These are phyloP conservation scores for Trichoderma reesei DNA, from an alignment of 495 filamentous ascomycete genomes.

Conservation along the genomic window DNA sequence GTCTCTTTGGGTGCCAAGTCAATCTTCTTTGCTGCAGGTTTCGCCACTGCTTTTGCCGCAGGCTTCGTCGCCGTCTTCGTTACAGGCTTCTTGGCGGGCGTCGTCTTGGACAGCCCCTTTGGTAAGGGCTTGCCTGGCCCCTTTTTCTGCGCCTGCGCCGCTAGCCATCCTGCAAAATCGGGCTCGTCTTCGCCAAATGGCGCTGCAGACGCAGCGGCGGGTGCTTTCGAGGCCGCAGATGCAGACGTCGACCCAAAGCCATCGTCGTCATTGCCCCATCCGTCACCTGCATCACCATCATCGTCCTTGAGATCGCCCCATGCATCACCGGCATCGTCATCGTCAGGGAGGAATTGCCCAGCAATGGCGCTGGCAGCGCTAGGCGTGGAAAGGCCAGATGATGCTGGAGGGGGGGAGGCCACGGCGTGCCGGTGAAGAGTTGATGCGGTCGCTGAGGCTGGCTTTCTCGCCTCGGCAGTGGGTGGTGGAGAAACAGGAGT, in stretches of 20 bases:
- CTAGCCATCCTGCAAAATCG: slow-evolving; percentile 89
- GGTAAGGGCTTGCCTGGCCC: slow-evolving; percentile 53
- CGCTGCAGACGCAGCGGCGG: slow-evolving; percentile 25
- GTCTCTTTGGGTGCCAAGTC: slow-evolving; percentile 47
- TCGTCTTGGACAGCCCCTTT: slow-evolving; percentile 60
- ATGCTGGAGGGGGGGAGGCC: slow-evolving; percentile 33
- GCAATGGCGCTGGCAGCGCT: slow-evolving; percentile 29
- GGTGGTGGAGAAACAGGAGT: slow-evolving; percentile 14
- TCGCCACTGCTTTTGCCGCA: slow-evolving; percentile 20
- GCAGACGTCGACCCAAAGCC: slow-evolving; percentile 38
- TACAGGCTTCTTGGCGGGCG: slow-evolving; percentile 26
- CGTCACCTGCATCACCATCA: slow-evolving; percentile 49
- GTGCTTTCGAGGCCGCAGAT: slow-evolving; percentile 28
- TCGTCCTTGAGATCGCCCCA: slow-evolving; percentile 65
- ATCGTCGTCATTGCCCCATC: slow-evolving; percentile 61
- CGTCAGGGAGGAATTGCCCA: slow-evolving; percentile 33
- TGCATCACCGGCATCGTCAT: slow-evolving; percentile 47
- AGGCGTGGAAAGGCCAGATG: slow-evolving; percentile 34
- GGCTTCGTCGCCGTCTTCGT: neutral
- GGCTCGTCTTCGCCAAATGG: slow-evolving; percentile 76
- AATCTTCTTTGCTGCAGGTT: slow-evolving; percentile 39
- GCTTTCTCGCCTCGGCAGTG: slow-evolving; percentile 17
- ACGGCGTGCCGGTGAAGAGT: slow-evolving; percentile 43
- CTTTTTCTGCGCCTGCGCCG: slow-evolving; percentile 66
- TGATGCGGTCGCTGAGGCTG: slow-evolving; percentile 41